Base-by-base conservation (phyloP, 768 basidiomycete genomes). In the Mycena haematopus region DNA sequence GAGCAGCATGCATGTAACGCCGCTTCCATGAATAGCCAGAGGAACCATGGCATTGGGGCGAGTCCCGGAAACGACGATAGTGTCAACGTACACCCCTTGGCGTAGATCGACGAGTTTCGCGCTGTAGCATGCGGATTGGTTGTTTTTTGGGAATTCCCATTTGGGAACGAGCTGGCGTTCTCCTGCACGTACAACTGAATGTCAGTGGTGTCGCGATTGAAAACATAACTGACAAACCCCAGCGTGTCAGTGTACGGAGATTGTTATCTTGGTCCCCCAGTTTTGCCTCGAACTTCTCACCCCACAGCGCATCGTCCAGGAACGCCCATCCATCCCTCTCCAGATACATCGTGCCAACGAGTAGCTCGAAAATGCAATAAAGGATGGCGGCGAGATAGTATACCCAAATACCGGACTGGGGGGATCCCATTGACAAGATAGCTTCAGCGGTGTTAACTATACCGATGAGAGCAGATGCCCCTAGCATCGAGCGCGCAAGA, bases 1-100 rank as follows among this genome's bases (percentile, higher is more conserved):
- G 3, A 60, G 31, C 9, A 45, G 51, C 2, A 60, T 21, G 24
- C 58, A 60, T 11, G 58, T 60, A 14, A 60, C 44, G 2, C 58
- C 58, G 21, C 50, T 60, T 1, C 58, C 52, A 27, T 56, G 56
- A 24, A 56, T 56, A 1, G 56, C 56, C 31, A 56, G 6, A 1
- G 56, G 56, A 11, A 47, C 56, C 21, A 56, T 10, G 6, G 44
- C 46, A n/a, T 56, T 49, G 3, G 56, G 56, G n/a, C n/a, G n/a
- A n/a, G n/a, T n/a, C 4, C 21, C 27, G 5, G 45, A 45, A 6
- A 56, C 45, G 14, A 56, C 56, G 3, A 6, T 56, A 7, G 33
- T 21, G 21, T 56, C 56, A 33, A 56, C 22, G n/a, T 56, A 56
- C 6, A 56, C 44, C 11, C 46, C 45, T 22, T 14, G 21, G 22